Conservation (phyloP, 306 rosid species). For the Prunus salicina region DNA sequence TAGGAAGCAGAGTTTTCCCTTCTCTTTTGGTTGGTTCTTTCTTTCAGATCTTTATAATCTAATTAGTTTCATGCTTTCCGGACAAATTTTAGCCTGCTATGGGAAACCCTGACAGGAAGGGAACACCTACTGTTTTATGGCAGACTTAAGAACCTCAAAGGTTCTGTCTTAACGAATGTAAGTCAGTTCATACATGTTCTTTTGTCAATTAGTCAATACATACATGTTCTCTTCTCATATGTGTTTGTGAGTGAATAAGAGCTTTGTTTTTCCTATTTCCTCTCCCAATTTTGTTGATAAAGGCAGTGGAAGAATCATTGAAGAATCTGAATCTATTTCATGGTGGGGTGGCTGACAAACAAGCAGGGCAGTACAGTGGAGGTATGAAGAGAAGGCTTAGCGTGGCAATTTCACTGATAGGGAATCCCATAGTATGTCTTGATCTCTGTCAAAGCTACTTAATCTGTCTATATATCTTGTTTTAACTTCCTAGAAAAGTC, state of each 20-base stretch:
- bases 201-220: neutral
- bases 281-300: conserved; percentile 23
- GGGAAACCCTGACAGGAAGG: conserved; percentile 89
- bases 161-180: conserved; percentile 65
- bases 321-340: conserved; percentile 68
- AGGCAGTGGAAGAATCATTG: conserved; percentile 97
- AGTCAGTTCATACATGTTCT: conserved; percentile 16
- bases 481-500: neutral
- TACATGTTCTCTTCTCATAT: too few species aligned
- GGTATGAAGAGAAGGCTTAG: conserved; percentile 99
- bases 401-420: conserved; percentile 93
- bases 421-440: conserved; percentile 69
- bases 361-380: conserved; percentile 87
- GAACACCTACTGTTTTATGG: conserved; percentile 95
- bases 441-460: conserved; percentile 1
- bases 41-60: neutral
- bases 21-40: too few species aligned
- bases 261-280: neutral
- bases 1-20: too few species aligned
- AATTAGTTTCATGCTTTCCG: conserved; percentile 1
- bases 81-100: conserved; percentile 55
- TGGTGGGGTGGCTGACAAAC: conserved; percentile 84
- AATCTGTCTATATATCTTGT: neutral
- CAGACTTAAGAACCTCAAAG: conserved; percentile 85
- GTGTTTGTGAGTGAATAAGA: too few species aligned